These are phyloP conservation scores for Nissolia schottii DNA, from an alignment of 306 rosid genomes.

Conservation along the genomic window DNA sequence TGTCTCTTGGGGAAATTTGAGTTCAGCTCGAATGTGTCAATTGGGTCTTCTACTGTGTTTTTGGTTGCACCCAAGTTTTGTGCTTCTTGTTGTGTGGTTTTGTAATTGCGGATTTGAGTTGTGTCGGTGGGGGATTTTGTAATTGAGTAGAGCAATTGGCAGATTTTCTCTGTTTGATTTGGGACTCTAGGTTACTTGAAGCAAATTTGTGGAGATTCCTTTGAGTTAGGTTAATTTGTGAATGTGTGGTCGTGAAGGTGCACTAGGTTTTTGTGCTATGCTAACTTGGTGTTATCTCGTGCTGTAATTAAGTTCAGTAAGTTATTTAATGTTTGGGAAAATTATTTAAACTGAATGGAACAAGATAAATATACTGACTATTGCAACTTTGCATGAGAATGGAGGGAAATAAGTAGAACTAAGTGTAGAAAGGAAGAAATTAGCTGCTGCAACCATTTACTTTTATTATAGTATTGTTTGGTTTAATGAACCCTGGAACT, in stretches of 20 bases:
- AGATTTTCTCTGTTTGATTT: conserved; percentile 19
- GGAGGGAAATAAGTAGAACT: not conserved
- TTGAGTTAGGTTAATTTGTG: conserved; percentile 12
- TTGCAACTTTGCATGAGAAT: conserved; percentile 3
- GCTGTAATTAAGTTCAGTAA: conserved; percentile 10
- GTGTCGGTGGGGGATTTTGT: not conserved
- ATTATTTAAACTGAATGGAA: not conserved
- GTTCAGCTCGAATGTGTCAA: conserved; percentile 15
- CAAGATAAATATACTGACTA: not conserved
- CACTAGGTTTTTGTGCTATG: not conserved
- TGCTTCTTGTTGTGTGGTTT: not conserved
- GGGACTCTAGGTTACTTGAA: conserved; percentile 1
- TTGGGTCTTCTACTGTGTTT: not conserved
- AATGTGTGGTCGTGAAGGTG: conserved; percentile 1
- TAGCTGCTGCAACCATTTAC: not conserved
- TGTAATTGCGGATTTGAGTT: conserved; percentile 14
- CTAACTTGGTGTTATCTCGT: not conserved
- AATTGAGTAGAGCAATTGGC: not conserved
- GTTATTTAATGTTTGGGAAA: not conserved
- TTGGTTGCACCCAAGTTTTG: not conserved
- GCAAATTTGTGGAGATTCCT: conserved; percentile 8
- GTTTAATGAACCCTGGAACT: not conserved
- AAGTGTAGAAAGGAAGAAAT: not conserved
- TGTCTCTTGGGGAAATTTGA: not conserved
- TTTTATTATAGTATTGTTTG: not conserved